Evolutionary conservation across 2,329 filamentous ascomycete genomes (phyloP).

Genomic region (Fusarium sp.): DNA sequence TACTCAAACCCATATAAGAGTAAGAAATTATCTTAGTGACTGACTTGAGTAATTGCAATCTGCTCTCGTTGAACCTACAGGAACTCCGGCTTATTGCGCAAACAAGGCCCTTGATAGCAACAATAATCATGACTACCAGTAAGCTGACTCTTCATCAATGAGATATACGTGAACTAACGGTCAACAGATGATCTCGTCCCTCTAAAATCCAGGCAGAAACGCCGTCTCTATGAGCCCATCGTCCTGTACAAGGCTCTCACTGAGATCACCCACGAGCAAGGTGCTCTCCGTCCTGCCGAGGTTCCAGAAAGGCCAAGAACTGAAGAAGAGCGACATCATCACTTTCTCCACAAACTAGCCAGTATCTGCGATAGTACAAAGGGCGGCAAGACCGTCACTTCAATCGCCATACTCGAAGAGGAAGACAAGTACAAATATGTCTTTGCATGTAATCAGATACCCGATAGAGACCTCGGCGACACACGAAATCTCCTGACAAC

Average conservation of each 20-base stretch:
- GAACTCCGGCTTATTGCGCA: neutral
- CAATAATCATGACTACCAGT: constrained; percentile 14
- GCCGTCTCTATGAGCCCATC: constrained; percentile 48
- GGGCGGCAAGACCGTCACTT: constrained; percentile 48
- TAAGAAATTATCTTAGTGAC: neutral
- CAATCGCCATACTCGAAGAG: constrained; percentile 46
- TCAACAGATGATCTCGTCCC: neutral
- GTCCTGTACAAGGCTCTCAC: constrained; percentile 43
- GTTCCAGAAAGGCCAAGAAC: neutral
- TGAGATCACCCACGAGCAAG: constrained; percentile 25
- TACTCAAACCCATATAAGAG: neutral
- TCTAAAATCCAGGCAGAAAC: constrained; percentile 34
- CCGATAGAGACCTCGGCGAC: neutral
- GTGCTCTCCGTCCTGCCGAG: constrained; percentile 5
- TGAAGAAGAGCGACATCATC: constrained; percentile 42
- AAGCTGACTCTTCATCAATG: rapidly evolving
- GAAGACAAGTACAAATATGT: constrained; percentile 46
- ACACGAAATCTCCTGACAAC: constrained; percentile 15
- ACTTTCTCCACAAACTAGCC: constrained; percentile 49
- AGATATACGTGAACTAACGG: rapidly evolving
- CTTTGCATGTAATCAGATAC: constrained; percentile 48
- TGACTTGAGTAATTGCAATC: neutral
- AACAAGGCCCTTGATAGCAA: neutral
- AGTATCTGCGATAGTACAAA: constrained; percentile 48
- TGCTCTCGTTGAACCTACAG: neutral